These are phyloP conservation scores for Aspergillus bombycis DNA, from an alignment of 2,329 filamentous ascomycete species.

Conservation along the genomic window DNA sequence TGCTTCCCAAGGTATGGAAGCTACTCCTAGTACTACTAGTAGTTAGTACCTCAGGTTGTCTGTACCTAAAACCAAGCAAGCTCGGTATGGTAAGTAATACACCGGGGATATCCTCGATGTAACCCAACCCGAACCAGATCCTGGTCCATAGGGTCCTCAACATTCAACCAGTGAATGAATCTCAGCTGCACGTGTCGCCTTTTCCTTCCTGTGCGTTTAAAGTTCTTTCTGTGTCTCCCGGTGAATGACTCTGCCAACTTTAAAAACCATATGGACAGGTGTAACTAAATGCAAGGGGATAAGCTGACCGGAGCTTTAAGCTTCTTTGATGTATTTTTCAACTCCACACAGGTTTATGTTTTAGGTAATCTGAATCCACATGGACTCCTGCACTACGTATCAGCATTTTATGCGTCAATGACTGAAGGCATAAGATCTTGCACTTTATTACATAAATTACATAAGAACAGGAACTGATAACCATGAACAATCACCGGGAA, in stretches of 20 bases:
- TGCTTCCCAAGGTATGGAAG: neutral
- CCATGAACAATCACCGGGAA: too few species aligned
- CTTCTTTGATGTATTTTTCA: constrained; percentile 13
- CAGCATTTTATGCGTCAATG: neutral
- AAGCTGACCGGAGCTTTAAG: constrained; percentile 5
- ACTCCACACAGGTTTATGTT: constrained; percentile 1
- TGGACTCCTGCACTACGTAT: neutral
- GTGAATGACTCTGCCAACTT: neutral
- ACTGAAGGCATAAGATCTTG: neutral
- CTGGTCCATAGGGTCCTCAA: neutral
- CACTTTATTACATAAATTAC: neutral
- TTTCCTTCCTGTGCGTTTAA: neutral
- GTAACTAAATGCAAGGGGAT: neutral
- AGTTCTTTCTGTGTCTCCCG: neutral
- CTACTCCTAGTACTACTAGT: too few species aligned
- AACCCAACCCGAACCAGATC: neutral
- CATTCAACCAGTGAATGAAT: neutral
- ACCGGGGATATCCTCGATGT: neutral
- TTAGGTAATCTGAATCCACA: neutral
- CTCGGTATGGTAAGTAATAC: neutral
- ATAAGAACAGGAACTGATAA: neutral
- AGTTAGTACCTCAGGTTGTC: too few species aligned
- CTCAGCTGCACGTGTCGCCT: neutral
- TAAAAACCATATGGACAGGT: neutral
- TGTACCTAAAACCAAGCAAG: neutral